phyloP scores from a whole-genome alignment of 306 rosid species.

The Cucumis sativus region Cucumber_9930_V3 NC_026657.2:20674001-20674500 shows the following conservation, averaged over 20 bases:
- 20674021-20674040: background rate
- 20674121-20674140: background rate
- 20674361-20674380: conserved; percentile 1
- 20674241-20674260: background rate
- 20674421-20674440: background rate
- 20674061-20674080: background rate
- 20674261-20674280: background rate
- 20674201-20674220: background rate
- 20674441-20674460: background rate
- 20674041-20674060: background rate
- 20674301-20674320: background rate
- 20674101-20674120: background rate
- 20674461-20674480: background rate
- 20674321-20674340: background rate
- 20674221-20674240: background rate
- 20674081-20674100: background rate
- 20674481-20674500: background rate
- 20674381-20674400: conserved; percentile 3
- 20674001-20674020: background rate
- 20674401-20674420: conserved; percentile 6
- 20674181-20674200: background rate
- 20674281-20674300: background rate
- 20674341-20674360: background rate
- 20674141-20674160: background rate
- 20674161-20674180: background rate